A percentile compares a stretch with the other conserved stretches of the same genome.
Conservation (phyloP, 176 grass and related monocot species). For the Oryza rufipogon region DNA sequence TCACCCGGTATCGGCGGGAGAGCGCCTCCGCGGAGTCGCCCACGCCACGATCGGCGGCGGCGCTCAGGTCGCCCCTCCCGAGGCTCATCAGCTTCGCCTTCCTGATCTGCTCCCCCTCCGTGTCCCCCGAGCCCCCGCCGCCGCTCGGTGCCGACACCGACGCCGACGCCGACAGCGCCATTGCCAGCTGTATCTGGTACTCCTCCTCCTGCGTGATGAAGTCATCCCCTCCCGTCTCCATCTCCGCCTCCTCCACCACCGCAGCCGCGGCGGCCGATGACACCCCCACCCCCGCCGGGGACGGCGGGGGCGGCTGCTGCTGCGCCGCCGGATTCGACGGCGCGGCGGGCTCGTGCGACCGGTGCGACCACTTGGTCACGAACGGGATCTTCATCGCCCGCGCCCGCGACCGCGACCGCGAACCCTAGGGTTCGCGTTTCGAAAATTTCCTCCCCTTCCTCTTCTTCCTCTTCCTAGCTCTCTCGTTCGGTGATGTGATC, state of each 20-base stretch:
- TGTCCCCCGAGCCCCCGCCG: constrained; percentile 51
- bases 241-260: not conserved
- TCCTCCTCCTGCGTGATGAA: constrained; percentile 81
- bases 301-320: not conserved
- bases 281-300: not conserved
- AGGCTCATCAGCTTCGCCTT: constrained; percentile 80
- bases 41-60: constrained; percentile 40
- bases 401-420: not conserved
- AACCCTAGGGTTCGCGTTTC: constrained; percentile 37
- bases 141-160: constrained; percentile 41
- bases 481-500: constrained; percentile 27
- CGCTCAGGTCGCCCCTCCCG: constrained; percentile 37
- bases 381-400: constrained; percentile 82
- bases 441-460: not conserved
- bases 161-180: constrained; percentile 73
- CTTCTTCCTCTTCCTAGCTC: too few species aligned
- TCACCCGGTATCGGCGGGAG: constrained; percentile 76
- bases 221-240: constrained; percentile 44
- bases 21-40: constrained; percentile 62
- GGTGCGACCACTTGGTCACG: constrained; percentile 71
- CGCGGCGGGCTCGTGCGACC: constrained; percentile 66
- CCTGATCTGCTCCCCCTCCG: constrained; percentile 84
- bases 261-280: not conserved
- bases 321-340: constrained; percentile 4
- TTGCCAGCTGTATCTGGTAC: constrained; percentile 89